Conservation (phyloP, 2,329 filamentous ascomycete genomes). For the Dactylellina drechsleri region DNA sequence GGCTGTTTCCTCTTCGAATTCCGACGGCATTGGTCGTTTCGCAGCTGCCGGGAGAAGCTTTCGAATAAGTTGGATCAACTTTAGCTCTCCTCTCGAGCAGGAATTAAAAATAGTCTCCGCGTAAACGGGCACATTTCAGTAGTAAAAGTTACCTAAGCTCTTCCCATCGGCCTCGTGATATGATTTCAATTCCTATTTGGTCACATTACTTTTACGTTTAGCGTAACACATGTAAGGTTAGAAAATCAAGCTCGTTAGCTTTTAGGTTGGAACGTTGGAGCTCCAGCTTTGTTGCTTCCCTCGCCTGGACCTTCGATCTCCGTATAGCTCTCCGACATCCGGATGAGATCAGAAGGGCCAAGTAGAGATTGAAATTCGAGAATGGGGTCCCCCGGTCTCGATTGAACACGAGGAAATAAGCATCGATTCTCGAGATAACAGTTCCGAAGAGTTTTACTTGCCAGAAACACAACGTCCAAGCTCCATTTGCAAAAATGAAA, state of each 20-base stretch:
- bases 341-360: constrained; percentile 6
- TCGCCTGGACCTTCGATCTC: constrained; percentile 27
- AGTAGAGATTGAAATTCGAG: constrained; percentile 10
- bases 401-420: background rate
- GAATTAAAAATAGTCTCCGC: constrained; percentile 23
- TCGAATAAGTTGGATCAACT: background rate
- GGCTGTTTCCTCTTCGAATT: no score
- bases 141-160: constrained; percentile 41
- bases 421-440: constrained; percentile 27
- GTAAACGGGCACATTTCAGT: constrained; percentile 18
- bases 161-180: constrained; percentile 37
- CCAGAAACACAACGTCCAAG: constrained; percentile 9
- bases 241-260: background rate
- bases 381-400: constrained; percentile 12
- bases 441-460: constrained; percentile 20
- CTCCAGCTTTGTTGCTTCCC: constrained; percentile 2
- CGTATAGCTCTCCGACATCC: constrained; percentile 9
- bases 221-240: constrained; percentile 30
- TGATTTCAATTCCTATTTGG: constrained; percentile 9
- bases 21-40: no score
- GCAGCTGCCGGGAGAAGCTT: constrained; percentile 6
- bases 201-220: constrained; percentile 44
- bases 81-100: background rate
- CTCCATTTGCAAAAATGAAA: background rate
- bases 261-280: constrained; percentile 8